Evolutionary conservation across 805 yeast species (phyloP).

Genomic region (Teunomyces panamensis): DNA sequence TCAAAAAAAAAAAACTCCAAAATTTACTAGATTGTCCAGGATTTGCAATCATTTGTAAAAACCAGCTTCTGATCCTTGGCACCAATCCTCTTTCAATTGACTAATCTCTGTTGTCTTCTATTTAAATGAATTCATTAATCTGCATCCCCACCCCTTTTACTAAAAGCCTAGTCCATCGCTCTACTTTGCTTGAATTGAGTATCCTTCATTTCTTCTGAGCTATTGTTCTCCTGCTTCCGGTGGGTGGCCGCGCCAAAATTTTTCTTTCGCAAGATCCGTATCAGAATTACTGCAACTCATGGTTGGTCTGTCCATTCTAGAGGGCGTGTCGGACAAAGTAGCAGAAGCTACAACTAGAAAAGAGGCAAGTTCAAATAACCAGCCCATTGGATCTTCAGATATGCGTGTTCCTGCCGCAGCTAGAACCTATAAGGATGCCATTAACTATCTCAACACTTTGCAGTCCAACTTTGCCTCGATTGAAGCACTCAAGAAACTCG

Average conservation of each 20-base stretch:
- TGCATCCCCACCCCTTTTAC: too few relatives aligned
- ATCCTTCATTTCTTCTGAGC: neutral
- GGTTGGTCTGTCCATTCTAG: conserved; percentile 2
- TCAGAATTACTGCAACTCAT: neutral
- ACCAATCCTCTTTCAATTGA: too few relatives aligned
- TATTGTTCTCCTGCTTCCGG: neutral
- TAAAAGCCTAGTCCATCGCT: too few relatives aligned
- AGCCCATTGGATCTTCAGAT: neutral
- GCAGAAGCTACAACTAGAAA: conserved; percentile 1
- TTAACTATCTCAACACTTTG: conserved; percentile 74
- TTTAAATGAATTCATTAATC: too few relatives aligned
- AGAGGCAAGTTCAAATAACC: neutral
- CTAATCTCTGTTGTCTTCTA: too few relatives aligned
- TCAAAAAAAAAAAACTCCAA: too few relatives aligned
- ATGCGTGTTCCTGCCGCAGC: conserved; percentile 5
- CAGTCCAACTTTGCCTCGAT: conserved; percentile 91
- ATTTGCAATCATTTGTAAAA: too few relatives aligned
- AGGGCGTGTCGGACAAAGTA: conserved; percentile 3
- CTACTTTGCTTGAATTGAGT: too few relatives aligned
- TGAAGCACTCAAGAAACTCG: conserved; percentile 75
- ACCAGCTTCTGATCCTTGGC: too few relatives aligned
- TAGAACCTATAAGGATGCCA: conserved; percentile 61
- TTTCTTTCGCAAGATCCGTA: neutral
- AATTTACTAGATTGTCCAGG: too few relatives aligned
- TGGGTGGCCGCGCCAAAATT: conserved; percentile 2